Base-by-base conservation (phyloP, 768 basidiomycete species). In the Chalciporus chontae region DNA sequence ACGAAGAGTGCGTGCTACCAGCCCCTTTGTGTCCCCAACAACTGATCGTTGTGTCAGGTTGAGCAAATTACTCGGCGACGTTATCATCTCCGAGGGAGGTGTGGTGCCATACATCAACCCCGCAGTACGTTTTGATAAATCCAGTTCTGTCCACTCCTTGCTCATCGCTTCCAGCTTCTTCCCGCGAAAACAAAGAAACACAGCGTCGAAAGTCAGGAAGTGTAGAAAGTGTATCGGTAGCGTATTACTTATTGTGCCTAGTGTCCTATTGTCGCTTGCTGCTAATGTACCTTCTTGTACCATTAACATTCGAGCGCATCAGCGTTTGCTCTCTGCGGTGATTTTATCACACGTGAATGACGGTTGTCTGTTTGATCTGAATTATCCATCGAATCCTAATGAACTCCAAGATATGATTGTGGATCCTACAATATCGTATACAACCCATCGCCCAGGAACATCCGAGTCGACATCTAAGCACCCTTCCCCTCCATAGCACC, bases 81-180 rank as follows among this genome's bases (percentile, higher is more conserved):
- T 95, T 55, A 84, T 93, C 70, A 94, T 95, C 74, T 93, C 91
- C 29, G 91, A 95, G 69, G 94, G 94, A 72, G 94, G 94, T 78
- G 90, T 93, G 50, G 85, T 92, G 17, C 90, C 90, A 51, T 80
- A 80, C 65, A 95, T 95, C 66, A 77, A 81, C 61, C 73, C 80
- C 43, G 83, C 81, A 51, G 76, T 78, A 53, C 40, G 63, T 50
- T 18, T 2, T 26, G 15, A 3, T 21, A 7, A 8, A 8, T 8
- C 31, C 9, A 18, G 4, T 13, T 23, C n/a, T 18, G 29, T 17
- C n/a, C n/a, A 6, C 15, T 31, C 3, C 2, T 31, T n/a, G 10
- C 36, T 57, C 46, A 53, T 10, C 4, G 1, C 7, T 14, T 18
- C 8, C 11, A 67, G 66, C 65, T 67, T 31, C 68, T 67, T 37